Conservation (phyloP, 1,284 basidiomycete species). For the Tranzscheliella williamsii region DNA sequence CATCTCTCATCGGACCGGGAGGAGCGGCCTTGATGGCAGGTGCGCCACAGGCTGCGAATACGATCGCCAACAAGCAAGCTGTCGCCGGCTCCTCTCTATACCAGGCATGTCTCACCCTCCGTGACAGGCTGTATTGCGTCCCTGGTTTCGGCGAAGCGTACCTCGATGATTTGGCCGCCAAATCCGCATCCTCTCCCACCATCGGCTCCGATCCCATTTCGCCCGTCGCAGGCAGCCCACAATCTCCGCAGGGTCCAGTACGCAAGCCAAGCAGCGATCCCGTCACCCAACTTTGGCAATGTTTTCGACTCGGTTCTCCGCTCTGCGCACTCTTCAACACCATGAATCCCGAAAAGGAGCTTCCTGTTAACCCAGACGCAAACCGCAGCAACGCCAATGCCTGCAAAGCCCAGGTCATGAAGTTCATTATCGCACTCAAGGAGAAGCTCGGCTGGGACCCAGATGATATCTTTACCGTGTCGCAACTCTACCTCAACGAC, state of each 20-base stretch:
- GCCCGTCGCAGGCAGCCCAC: conserved; percentile 12
- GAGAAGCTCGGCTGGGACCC: conserved; percentile 64
- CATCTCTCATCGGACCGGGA: conserved; percentile 42
- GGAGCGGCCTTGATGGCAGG: conserved; percentile 42
- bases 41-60: conserved; percentile 52
- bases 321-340: conserved; percentile 95
- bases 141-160: conserved; percentile 59
- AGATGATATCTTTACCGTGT: conserved; percentile 68
- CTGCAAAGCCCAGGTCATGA: conserved; percentile 67
- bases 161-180: conserved; percentile 27
- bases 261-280: conserved; percentile 55
- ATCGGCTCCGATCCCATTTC: conserved; percentile 10
- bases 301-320: conserved; percentile 87
- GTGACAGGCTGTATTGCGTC: conserved; percentile 61
- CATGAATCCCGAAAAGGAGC: conserved; percentile 70
- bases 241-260: conserved; percentile 8
- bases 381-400: conserved; percentile 73
- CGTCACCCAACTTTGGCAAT: conserved; percentile 90
- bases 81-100: conserved; percentile 60
- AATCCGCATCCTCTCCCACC: conserved; percentile 14
- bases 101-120: conserved; percentile 61
- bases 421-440: conserved; percentile 66
- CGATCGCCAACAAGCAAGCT: conserved; percentile 52
- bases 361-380: conserved; percentile 65
- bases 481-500: conserved; percentile 77